Base-by-base conservation (phyloP, 2,329 filamentous ascomycete species). In the Claviceps arundinis region DNA sequence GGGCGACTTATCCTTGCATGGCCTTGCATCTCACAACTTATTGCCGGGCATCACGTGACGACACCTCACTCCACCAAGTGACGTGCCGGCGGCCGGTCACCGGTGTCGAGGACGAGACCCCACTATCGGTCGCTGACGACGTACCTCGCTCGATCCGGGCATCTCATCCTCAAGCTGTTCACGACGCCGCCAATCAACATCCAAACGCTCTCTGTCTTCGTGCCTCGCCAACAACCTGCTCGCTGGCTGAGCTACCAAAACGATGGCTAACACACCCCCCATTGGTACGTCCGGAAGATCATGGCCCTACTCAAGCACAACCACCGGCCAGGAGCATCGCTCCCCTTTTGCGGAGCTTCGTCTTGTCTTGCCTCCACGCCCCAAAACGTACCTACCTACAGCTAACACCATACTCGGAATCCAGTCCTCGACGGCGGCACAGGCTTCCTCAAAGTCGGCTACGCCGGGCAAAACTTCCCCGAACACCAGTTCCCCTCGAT, bases 361-460 rank as follows among this genome's bases (percentile, higher is more conserved):
- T 40, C 22, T 22, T 24, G 24, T 1, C 24, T 30, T 50, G 13
- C 50, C 45, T 46, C 37, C 30, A 22, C 30, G 22, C 49, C 16
- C 16, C 38, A 14, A 2, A 22, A n/a, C 14, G 14, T 14, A 47
- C 9, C 43, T 14, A 47, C 9, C 43, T 43, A 47, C 30, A 49
- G 47, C 53, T 52, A 53, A 52, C 38, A 24, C 37, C 42, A 5
- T 30, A 37, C 22, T 47, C 34, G 42, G 19, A 50, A 50, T 9
- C 51, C 59, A 97, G 93, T 98, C 68, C 91, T 98, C 80, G 93
- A 98, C 78, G 93, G 93, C 80, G 93, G 93, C 73, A 98, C 93
- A 68, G 93, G 93, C 73, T 98, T 98, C 80, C 85, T 98, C 72
- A 98, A 98, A 75, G 93, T 95, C 74, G 93, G 93, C 70, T 98